Evolutionary conservation across 1,284 basidiomycete genomes (phyloP), one percentile per base, ranked within the genome.

Genomic region (Fomes fomentarius): DNA sequence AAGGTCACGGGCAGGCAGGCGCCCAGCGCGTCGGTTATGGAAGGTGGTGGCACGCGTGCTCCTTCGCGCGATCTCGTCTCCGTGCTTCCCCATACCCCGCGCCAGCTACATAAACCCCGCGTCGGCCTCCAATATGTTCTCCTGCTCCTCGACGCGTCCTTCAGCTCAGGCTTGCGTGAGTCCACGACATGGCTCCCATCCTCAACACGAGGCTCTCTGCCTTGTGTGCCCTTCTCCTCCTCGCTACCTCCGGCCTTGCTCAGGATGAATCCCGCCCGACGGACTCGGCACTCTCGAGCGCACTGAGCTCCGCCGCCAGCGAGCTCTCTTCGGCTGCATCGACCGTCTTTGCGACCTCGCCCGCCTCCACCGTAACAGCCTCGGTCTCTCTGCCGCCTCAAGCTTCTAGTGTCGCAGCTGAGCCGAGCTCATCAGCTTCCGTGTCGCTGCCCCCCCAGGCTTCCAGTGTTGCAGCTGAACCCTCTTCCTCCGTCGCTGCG

Each of bases 141-240:
- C n/a, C n/a, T n/a, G n/a, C n/a, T 25, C 25, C 25, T 55, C 56
- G 56, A 58, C 22, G 21, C 10, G 50, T 17, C 48, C 55, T 54
- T 37, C 37, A 53, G 53, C 34, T 47, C 59, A 19, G 47, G 10
- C 50, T 42, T 15, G 22, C 17, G n/a, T 12, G 25, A 19, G 33
- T 39, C 52, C 37, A 21, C 50, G 42, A 50, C 44, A 61, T 61
- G 56, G 53, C 47, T 25, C 47, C 56, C 54, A 41, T 56, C 53
- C 56, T 61, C 56, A 57, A 40, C 55, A 14, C 56, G 4, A 38
- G 52, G 54, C 57, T 56, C 50, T 58, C 60, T 17, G 62, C 60
- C 39, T 41, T 61, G 50, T 55, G 49, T 52, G 54, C 53, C 31
- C 52, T 58, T 50, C 58, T 56, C 47, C 33, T 58, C 54, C 54